Base-by-base conservation (phyloP, 2,329 filamentous ascomycete genomes). In the Fusarium guadeloupense region DNA sequence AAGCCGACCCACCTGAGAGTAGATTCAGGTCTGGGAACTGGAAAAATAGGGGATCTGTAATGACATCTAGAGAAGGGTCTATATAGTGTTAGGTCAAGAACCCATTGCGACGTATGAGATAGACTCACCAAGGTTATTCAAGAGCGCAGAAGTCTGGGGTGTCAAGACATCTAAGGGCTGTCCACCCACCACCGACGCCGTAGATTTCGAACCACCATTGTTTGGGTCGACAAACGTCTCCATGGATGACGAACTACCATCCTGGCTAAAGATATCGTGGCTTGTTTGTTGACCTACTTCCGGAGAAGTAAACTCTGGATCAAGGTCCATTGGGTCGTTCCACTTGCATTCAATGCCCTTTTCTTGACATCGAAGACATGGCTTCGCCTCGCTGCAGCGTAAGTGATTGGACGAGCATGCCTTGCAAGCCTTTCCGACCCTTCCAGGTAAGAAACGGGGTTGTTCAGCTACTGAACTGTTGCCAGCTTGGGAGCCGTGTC, bases 371-470 rank as follows among this genome's bases (percentile, higher is more conserved):
- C 72, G 68, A 4, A 44, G 46, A 26, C 72, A 74, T 23, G 72
- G 72, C 31, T 74, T 74, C 20, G 67, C 54, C 16, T 74, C 72
- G 9, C 68, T 67, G 26, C 71, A 74, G 12, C 70, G 64, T 10
- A 74, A 38, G 39, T 74, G 72, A 13, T 72, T 64, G 4, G 69
- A 68, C 1, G 71, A 70, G 41, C 72, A 74, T 8, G 66, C 50
- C 20, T 54, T 53, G 25, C 72, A 74, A 1, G 72, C 71, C 34
- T 70, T 55, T 0, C 68, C 55, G 1, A 72, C 71, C 1, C 71
- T 61, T 1, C 54, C 66, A n/a, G 61, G 61, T 43, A 65, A 61
- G 42, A 26, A 54, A 16, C 56, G 52, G 9, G 56, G 39, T 16
- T 62, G 51, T 14, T 39, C 48, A 33, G 19, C 20, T 37, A 38